Evolutionary conservation across 352 stramenopile genomes (phyloP).

Genomic region (Phytophthora pisi): DNA sequence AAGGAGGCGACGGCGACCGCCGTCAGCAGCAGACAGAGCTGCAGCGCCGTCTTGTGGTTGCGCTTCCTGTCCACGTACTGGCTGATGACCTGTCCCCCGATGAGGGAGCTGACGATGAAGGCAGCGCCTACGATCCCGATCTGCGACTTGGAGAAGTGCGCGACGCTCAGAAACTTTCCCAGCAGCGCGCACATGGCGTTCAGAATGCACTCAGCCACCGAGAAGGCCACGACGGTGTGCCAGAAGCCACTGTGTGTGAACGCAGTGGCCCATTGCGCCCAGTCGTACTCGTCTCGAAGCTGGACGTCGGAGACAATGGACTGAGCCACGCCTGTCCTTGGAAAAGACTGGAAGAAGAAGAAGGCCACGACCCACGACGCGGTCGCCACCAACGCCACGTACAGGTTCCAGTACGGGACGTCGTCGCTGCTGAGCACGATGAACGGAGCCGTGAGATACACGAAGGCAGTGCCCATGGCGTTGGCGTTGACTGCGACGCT

Average conservation of each 20-base stretch:
- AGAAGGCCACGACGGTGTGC: constrained; percentile 69
- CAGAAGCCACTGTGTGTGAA: constrained; percentile 70
- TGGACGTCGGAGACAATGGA: constrained; percentile 63
- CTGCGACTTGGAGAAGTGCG: constrained; percentile 66
- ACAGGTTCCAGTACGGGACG: constrained; percentile 55
- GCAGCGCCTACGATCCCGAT: constrained; percentile 68
- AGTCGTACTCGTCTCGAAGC: constrained; percentile 73
- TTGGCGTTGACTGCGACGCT: constrained; percentile 82
- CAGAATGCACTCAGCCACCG: constrained; percentile 66
- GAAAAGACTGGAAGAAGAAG: constrained; percentile 57
- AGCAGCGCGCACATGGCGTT: constrained; percentile 78
- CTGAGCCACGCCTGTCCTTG: constrained; percentile 37
- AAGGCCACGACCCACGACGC: constrained; percentile 31
- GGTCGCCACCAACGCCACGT: constrained; percentile 42
- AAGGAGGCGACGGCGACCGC: constrained; percentile 47
- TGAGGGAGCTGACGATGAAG: constrained; percentile 74
- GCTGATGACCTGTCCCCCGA: constrained; percentile 73
- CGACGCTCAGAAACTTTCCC: constrained; percentile 68
- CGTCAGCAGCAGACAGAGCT: constrained; percentile 62
- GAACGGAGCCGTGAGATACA: constrained; percentile 65
- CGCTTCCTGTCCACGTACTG: constrained; percentile 64
- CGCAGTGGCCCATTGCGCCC: constrained; percentile 66
- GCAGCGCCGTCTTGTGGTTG: constrained; percentile 64
- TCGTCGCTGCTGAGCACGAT: constrained; percentile 44
- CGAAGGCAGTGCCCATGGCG: constrained; percentile 64